Evolutionary conservation across 345 rosid species (phyloP).

Genomic region (Salix viminalis): DNA sequence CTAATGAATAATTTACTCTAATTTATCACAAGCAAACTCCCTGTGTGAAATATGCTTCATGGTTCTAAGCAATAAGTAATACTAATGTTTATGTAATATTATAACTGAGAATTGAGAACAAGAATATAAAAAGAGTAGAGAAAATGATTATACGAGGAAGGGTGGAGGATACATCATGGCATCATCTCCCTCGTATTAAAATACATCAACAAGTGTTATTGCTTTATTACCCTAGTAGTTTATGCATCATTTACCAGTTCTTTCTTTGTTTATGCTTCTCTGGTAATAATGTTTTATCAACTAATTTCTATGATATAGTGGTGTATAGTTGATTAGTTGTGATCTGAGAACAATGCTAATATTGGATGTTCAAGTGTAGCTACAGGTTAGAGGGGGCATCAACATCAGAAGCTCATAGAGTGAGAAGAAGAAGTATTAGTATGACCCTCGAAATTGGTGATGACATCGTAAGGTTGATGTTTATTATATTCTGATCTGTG

Average conservation of each 20-base stretch:
- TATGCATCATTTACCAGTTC: neutral
- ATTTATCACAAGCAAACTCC: too few relatives aligned
- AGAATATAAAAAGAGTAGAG: neutral
- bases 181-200: neutral
- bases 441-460: constrained; percentile 98
- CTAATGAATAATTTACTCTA: too few relatives aligned
- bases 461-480: constrained; percentile 88
- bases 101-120: neutral
- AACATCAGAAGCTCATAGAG: constrained; percentile 68
- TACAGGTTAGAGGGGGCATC: constrained; percentile 80
- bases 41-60: too few relatives aligned
- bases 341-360: constrained; percentile 2
- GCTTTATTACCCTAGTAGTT: neutral
- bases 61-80: too few relatives aligned
- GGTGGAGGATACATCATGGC: neutral
- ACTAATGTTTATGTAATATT: neutral
- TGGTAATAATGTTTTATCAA: neutral
- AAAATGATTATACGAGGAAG: neutral
- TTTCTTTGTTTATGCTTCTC: neutral
- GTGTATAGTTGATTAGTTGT: neutral
- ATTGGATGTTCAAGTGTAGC: constrained; percentile 25
- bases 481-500: neutral
- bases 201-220: neutral
- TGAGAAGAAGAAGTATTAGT: constrained; percentile 97
- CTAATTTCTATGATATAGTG: too few relatives aligned